A percentile compares a stretch with the other conserved stretches of the same genome.
Evolutionary conservation across 768 basidiomycete species (phyloP).

Genomic region (Suillus plorans): DNA sequence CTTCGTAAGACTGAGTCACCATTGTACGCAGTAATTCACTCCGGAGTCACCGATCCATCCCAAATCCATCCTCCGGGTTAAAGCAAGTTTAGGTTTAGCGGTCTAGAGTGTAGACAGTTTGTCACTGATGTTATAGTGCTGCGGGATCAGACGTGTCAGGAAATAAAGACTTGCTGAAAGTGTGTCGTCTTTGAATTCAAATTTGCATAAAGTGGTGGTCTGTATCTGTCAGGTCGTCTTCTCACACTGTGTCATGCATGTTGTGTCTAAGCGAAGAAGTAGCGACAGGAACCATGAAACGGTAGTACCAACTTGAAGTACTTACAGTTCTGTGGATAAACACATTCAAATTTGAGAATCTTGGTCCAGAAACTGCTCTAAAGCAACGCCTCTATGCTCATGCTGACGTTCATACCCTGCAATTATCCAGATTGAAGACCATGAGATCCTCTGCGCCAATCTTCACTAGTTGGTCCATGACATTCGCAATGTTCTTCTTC

Average conservation of each 20-base stretch:
- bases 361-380: background rate
- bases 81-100: no score
- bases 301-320: background rate
- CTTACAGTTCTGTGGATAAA: background rate
- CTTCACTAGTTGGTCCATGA: slow-evolving; percentile 85
- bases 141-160: background rate
- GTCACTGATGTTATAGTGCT: background rate
- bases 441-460: slow-evolving; percentile 91
- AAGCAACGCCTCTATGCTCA: background rate
- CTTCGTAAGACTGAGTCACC: no score
- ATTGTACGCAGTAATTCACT: no score
- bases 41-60: no score
- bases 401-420: slow-evolving; percentile 62
- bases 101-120: background rate
- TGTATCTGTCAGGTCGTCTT: background rate
- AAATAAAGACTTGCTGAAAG: background rate
- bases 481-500: slow-evolving; percentile 71
- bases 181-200: background rate
- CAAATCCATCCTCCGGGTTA: no score
- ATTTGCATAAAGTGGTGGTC: background rate
- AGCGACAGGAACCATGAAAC: background rate
- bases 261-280: background rate
- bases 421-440: slow-evolving; percentile 89
- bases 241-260: background rate
- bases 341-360: background rate